Base-by-base conservation (phyloP, 2,329 filamentous ascomycete species). In the Paecilomyces formosus region DNA sequence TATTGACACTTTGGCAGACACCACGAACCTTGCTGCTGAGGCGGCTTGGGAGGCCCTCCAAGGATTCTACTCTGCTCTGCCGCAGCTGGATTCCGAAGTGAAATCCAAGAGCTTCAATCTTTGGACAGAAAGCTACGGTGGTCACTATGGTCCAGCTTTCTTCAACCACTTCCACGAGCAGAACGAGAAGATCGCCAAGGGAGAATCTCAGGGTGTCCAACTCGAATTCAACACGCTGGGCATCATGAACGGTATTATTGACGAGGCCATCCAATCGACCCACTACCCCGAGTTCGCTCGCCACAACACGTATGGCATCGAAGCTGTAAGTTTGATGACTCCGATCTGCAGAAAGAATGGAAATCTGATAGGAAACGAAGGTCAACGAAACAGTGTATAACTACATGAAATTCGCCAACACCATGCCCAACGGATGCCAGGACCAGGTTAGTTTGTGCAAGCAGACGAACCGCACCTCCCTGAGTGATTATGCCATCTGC, bases 361-460 rank as follows among this genome's bases (percentile, higher is more conserved):
- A 52, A 15, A 52, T 24, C 50, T 52, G 8, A 52, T 3, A 24
- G 7, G 50, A n/a, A 52, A 18, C 33, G 21, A 21, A 74, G 70
- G 60, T 83, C 64, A 85, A 85, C 62, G 80, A 85, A 22, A 83
- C 81, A 2, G 78, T 85, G 3, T 85, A 85, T 68, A 77, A 80
- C 58, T 85, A 82, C 64, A 82, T 82, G 71, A 83, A 81, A 59
- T 82, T 83, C 52, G 80, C 81, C n/a, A 76, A 77, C 57, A 71
- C 71, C 71, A 91, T 81, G 82, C 86, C 86, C 24, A 86, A 71
- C 57, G 82, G 81, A 22, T 84, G 82, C 62, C 73, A 80, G 49
- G 74, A 86, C 61, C 86, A 90, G 72, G 83, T 90, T 54, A 84
- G 85, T 1, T 86, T 84, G 67, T 89, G 91, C 66, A 79, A 78